Evolutionary conservation across 2,329 filamentous ascomycete genomes (phyloP).

Genomic region (Fusarium musae): DNA sequence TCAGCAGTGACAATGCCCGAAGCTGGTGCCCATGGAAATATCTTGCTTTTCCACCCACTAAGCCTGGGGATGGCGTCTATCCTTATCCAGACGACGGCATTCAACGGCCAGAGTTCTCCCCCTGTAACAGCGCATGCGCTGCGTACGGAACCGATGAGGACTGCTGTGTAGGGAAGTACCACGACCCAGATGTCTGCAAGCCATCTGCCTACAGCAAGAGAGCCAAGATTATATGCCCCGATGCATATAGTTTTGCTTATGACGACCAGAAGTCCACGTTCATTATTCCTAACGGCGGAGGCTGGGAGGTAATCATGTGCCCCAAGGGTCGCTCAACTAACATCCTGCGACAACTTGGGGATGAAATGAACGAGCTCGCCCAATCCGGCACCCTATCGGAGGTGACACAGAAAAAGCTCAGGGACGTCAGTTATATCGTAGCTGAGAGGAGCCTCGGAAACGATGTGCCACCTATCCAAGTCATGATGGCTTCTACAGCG

Average conservation of each 20-base stretch:
- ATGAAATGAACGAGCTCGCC: conserved; percentile 61
- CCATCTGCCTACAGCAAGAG: conserved; percentile 74
- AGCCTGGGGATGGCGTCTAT: conserved; percentile 80
- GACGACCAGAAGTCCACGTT: conserved; percentile 70
- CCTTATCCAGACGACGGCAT: conserved; percentile 83
- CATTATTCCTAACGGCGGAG: conserved; percentile 73
- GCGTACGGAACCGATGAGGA: conserved; percentile 73
- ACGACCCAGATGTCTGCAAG: conserved; percentile 70
- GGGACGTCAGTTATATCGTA: conserved; percentile 51
- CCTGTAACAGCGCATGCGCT: conserved; percentile 81
- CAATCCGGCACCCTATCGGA: conserved; percentile 53
- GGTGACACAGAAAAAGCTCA: conserved; percentile 47
- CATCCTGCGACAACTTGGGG: conserved; percentile 63
- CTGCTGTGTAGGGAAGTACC: conserved; percentile 79
- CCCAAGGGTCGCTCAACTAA: conserved; percentile 70
- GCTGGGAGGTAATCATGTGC: conserved; percentile 84
- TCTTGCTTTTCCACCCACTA: conserved; percentile 73
- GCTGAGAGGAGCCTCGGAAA: conserved; percentile 44
- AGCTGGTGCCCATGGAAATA: conserved; percentile 86
- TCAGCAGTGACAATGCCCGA: conserved; percentile 66
- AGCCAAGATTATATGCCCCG: conserved; percentile 82
- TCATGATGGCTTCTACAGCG: conserved; percentile 17
- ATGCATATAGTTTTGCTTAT: conserved; percentile 83
- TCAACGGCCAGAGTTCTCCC: conserved; percentile 76
- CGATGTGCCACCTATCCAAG: conserved; percentile 22